These are phyloP conservation scores for Dillenia suffruticosa DNA, from an alignment of 164 flowering plant species.

Conservation along the genomic window DNA sequence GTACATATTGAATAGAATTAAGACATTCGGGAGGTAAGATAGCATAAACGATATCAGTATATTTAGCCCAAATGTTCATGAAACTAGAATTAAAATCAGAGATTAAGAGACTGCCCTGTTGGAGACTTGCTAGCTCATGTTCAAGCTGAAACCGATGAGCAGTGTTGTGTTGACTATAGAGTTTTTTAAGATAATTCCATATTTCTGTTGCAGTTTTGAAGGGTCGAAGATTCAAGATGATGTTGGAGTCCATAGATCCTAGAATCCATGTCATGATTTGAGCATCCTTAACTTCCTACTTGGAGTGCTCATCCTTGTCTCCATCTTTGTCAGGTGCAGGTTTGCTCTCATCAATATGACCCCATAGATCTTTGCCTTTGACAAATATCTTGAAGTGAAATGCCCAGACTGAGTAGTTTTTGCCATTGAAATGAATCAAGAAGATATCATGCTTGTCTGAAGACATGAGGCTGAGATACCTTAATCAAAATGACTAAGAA, in stretches of 20 bases:
- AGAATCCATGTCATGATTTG: not conserved
- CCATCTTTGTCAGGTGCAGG: not conserved
- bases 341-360: not conserved
- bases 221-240: not conserved
- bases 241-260: not conserved
- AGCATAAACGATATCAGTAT: not conserved
- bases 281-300: constrained; percentile 1
- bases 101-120: not conserved
- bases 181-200: not conserved
- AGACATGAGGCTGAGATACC: not conserved
- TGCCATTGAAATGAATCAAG: not conserved
- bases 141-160: constrained; percentile 4
- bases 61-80: not conserved
- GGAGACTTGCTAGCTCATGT: not conserved
- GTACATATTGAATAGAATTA: not conserved
- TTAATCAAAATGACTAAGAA: not conserved
- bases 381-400: constrained; percentile 2
- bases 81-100: not conserved
- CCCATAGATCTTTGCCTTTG: not conserved
- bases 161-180: not conserved
- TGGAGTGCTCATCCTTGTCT: not conserved
- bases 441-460: not conserved
- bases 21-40: not conserved
- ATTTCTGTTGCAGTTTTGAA: not conserved
- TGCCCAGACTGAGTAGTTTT: not conserved